Base-by-base conservation (phyloP, 2,329 filamentous ascomycete species). In the Xylariales sp. region DNA sequence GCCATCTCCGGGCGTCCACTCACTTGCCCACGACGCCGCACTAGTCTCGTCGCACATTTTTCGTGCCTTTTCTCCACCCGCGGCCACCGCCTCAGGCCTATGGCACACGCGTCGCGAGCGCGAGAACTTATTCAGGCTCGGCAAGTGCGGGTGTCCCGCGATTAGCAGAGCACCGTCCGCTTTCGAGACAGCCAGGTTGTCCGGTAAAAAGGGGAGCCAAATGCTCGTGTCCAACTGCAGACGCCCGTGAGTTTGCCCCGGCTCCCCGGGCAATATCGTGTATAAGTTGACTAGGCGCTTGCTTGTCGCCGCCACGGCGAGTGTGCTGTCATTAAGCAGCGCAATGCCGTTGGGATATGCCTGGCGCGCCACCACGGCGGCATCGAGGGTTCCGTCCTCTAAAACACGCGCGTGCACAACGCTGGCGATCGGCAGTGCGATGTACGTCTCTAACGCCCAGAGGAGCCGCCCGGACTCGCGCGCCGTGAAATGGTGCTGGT, bases 261-360 rank as follows among this genome's bases (percentile, higher is more conserved):
- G 34, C 23, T 52, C 8, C n/a, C 23, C 23, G 34, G 30, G 28
- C 56, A 63, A 48, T n/a, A 77, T 48, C 2, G 52, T 34, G 73
- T 78, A 81, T 30, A 81, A 63, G 39, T 78, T 71, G 1, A 81
- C 70, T 5, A 70, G 64, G 5, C 69, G 64, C 16, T 56, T 64
- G 62, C 65, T 78, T 10, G 80, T 79, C 0, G 80, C 75, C 0
- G 81, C 78, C 5, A 83, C 78, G 0, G 78, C 81, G 1, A 82
- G 57, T 0, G 77, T 81, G 0, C 78, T 80, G 3, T 67, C 69
- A 67, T 82, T 81, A 14, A 82, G 45, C 0, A 81, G 66, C 36
- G 76, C 77, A 9, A 83, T 75, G 9, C 81, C 81, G 50, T 83
- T 83, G 9, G 81, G 76, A 45, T 80, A 83, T 6, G 81, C 71